Percentiles rank a stretch among this genome's conserved stretches.
These are phyloP conservation scores for Magnusiomyces suaveolens DNA, from an alignment of 1,139 yeast genomes.

Conservation along the genomic window DNA sequence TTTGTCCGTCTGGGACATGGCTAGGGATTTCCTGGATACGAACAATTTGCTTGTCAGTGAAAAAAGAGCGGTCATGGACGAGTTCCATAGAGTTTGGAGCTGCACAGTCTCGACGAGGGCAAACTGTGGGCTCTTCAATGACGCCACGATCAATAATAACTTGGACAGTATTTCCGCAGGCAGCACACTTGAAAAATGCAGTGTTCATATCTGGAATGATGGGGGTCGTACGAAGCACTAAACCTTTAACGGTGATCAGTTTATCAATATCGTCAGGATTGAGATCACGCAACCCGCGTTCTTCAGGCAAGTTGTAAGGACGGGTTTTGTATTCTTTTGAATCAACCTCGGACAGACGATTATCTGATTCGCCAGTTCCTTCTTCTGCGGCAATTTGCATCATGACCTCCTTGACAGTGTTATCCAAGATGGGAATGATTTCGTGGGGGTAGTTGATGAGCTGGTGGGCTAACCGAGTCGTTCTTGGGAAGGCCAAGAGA, in stretches of 20 bases:
- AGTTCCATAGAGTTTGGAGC: slow-evolving; percentile 81
- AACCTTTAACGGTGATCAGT: slow-evolving; percentile 81
- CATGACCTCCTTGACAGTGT: slow-evolving; percentile 83
- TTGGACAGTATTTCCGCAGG: slow-evolving; percentile 86
- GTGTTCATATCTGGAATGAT: slow-evolving; percentile 97
- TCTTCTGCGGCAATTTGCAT: slow-evolving; percentile 48
- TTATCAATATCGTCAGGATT: slow-evolving; percentile 95
- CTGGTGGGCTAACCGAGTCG: slow-evolving; percentile 74
- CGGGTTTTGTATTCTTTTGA: slow-evolving; percentile 76
- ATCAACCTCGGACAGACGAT: slow-evolving; percentile 53
- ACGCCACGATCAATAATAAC: slow-evolving; percentile 93
- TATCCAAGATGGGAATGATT: slow-evolving; percentile 96
- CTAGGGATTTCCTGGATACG: slow-evolving; percentile 96
- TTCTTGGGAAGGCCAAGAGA: slow-evolving; percentile 62
- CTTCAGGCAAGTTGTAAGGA: slow-evolving; percentile 53
- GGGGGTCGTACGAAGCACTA: slow-evolving; percentile 79
- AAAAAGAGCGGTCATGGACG: slow-evolving; percentile 82
- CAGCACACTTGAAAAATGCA: slow-evolving; percentile 90
- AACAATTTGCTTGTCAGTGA: slow-evolving; percentile 91
- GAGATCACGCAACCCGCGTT: slow-evolving; percentile 83
- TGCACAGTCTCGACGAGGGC: slow-evolving; percentile 85
- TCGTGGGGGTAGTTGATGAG: slow-evolving; percentile 91
- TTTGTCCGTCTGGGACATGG: slow-evolving; percentile 96
- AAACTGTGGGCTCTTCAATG: slow-evolving; percentile 83
- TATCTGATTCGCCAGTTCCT: slow-evolving; percentile 19